A percentile compares a stretch with the other conserved stretches of the same genome.
Conservation (phyloP, 331 rosid species). For the Quercus tomentella region DNA sequence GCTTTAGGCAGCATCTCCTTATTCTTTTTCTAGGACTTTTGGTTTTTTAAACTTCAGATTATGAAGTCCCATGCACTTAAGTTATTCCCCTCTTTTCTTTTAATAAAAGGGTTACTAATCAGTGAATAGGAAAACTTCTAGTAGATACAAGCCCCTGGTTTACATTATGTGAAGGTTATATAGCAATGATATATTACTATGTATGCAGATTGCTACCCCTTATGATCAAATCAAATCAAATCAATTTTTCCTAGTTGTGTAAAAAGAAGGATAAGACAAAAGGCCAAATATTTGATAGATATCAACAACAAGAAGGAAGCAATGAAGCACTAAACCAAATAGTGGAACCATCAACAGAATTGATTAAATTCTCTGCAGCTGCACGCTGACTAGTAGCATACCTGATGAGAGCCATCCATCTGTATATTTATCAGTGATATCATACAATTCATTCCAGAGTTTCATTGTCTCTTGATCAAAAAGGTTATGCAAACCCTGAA, state of each 20-base stretch:
- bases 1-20: not conserved
- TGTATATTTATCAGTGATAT: constrained; percentile 74
- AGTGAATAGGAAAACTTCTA: not conserved
- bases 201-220: not conserved
- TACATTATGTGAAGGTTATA: not conserved
- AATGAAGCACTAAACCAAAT: not conserved
- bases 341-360: not conserved
- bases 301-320: not conserved
- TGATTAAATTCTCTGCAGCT: not conserved
- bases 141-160: not conserved
- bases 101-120: not conserved
- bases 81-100: not conserved
- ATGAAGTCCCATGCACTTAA: no score
- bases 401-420: constrained; percentile 95
- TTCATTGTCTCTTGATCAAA: constrained; percentile 51
- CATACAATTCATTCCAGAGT: constrained; percentile 69
- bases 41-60: not conserved
- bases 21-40: not conserved
- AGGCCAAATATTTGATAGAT: not conserved
- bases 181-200: not conserved
- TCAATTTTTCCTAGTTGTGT: not conserved
- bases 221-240: not conserved
- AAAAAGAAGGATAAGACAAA: not conserved
- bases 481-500: constrained; percentile 72
- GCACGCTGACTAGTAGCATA: constrained; percentile 7